Evolutionary conservation across 2,329 filamentous ascomycete genomes (phyloP), one percentile per base, ranked within the genome.

Genomic region (Fusarium illudens): DNA sequence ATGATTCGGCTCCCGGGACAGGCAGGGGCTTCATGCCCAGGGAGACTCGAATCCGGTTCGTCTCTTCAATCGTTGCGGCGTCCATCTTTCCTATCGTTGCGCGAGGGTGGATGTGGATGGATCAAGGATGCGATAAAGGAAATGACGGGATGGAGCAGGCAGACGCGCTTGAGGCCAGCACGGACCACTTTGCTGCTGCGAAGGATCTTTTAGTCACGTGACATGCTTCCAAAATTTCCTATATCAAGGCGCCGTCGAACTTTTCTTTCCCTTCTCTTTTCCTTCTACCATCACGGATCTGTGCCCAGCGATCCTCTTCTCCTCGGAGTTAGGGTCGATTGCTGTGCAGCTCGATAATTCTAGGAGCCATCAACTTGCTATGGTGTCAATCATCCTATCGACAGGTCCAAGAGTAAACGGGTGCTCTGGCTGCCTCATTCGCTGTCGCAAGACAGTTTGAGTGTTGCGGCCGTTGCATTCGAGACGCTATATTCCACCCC

Each of bases 321-420:
- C 71, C 67, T 65, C 55, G 65, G 61, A 71, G 78, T 86, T 84
- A 87, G 89, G 82, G 92, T 95, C 81, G 92, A 94, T 86, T 87
- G 82, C 87, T 92, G 88, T 77, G 89, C 92, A 95, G 89, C 88
- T 95, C 92, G 92, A 92, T 93, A 89, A 87, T 83, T 77, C 67
- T 78, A 93, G 90, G 92, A 94, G 90, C 89, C 91, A 92, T 89
- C 87, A 81, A 79, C 79, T 79, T 80, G 78, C 76, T 81, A 89
- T 93, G 92, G 88, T 94, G 90, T 92, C 86, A 89, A 91, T 93
- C 81, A 84, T 94, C 92, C 91, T 89, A 92, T 94, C 92, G 93
- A 97, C 94, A 96, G 92, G 90, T 96, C 90, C 92, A 80, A 96
- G 90, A 97, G 80, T 76, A 87, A 46, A 96, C 83, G 80, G 82